A percentile compares a stretch with the other conserved stretches of the same genome.
Evolutionary conservation across 2,329 filamentous ascomycete species (phyloP).

Genomic region (Stemphylium vesicarium): DNA sequence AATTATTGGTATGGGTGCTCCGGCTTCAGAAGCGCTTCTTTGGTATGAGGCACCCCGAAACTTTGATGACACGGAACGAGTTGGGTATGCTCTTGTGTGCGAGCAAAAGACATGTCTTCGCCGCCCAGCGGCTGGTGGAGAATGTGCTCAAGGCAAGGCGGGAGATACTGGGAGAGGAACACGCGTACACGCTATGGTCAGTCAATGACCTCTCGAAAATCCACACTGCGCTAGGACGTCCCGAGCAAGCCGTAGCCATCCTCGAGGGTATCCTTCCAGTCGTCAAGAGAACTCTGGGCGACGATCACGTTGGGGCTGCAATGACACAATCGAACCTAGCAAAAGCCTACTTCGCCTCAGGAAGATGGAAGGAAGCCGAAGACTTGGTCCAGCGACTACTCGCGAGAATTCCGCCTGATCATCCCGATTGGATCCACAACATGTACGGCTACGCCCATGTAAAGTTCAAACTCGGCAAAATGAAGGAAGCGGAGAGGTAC

Average conservation of each 20-base stretch:
- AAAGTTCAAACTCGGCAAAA: background rate
- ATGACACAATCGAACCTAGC: background rate
- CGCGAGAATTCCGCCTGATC: background rate
- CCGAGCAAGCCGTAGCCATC: background rate
- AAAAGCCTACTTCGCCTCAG: background rate
- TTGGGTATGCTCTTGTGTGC: conserved; percentile 24
- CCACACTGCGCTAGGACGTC: background rate
- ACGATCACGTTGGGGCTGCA: background rate
- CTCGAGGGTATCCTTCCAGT: background rate
- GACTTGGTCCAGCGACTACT: background rate
- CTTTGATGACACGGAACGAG: conserved; percentile 29
- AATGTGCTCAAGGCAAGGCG: conserved; percentile 24
- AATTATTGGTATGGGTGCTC: conserved; percentile 21
- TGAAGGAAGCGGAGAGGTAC: background rate
- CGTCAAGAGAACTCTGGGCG: background rate
- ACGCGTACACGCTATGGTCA: conserved; percentile 39
- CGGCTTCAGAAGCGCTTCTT: conserved; percentile 23
- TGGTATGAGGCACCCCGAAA: conserved; percentile 25
- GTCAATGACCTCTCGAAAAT: conserved; percentile 33
- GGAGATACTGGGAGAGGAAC: conserved; percentile 31
- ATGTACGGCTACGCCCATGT: background rate
- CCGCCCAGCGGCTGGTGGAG: conserved; percentile 12
- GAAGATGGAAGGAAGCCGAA: background rate
- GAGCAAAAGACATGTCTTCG: conserved; percentile 15
- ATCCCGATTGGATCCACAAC: background rate